Conservation (phyloP, 768 basidiomycete genomes). For the Podaxis carcinomalis region DNA sequence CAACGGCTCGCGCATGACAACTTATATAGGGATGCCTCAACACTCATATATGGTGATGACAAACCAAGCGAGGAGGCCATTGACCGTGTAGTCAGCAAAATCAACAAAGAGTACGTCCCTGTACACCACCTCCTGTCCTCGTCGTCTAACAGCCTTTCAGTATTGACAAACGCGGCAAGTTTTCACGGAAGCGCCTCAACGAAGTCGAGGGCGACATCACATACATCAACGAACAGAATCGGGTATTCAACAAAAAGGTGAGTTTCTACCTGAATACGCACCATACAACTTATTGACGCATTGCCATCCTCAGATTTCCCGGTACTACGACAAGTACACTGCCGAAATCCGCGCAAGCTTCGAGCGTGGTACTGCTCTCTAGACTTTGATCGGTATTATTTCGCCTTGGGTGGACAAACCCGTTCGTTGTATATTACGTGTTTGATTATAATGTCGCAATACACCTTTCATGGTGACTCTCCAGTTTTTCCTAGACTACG, state of each 20-base stretch:
- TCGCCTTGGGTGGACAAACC: background rate
- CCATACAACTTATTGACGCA: background rate
- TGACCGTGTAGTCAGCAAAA: slow-evolving; percentile 85
- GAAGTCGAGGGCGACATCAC: slow-evolving; percentile 96
- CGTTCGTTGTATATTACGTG: background rate
- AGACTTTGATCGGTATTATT: slow-evolving; percentile 4
- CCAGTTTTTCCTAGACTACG: background rate
- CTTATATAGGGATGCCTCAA: slow-evolving; percentile 92
- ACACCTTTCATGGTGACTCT: background rate
- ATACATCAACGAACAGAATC: slow-evolving; percentile 98
- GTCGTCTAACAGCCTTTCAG: slow-evolving; percentile 32
- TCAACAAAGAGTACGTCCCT: slow-evolving; percentile 83
- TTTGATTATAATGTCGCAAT: slow-evolving; percentile 2
- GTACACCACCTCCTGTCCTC: background rate
- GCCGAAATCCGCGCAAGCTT: slow-evolving; percentile 95
- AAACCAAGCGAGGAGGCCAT: slow-evolving; percentile 96
- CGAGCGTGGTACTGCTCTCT: slow-evolving; percentile 93
- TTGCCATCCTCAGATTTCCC: slow-evolving; percentile 58
- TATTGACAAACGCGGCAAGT: slow-evolving; percentile 86
- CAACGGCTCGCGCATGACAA: slow-evolving; percentile 73
- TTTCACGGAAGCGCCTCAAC: slow-evolving; percentile 84
- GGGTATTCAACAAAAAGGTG: slow-evolving; percentile 98
- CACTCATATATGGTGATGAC: slow-evolving; percentile 88
- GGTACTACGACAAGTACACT: slow-evolving; percentile 97
- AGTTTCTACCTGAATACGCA: background rate